Evolutionary conservation across 352 stramenopile genomes (phyloP).

Genomic region (Elongisporangium senticosum): DNA sequence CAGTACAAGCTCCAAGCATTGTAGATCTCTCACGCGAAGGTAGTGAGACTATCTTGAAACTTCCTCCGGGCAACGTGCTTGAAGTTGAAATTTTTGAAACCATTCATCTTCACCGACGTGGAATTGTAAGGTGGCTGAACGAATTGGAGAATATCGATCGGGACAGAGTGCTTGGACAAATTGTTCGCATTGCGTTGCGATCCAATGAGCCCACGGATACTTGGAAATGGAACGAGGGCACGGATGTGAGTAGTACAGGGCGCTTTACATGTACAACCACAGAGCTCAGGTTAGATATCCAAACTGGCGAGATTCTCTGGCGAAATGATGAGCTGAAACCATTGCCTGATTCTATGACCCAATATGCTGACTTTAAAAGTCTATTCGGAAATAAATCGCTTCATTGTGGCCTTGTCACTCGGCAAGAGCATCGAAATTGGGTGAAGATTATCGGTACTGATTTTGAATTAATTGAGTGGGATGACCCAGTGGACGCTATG

Average conservation of each 20-base stretch:
- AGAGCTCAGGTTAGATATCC: slow-evolving; percentile 81
- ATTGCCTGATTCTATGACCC: slow-evolving; percentile 88
- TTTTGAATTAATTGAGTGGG: slow-evolving; percentile 86
- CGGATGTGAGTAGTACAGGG: slow-evolving; percentile 40
- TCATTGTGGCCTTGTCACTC: slow-evolving; percentile 82
- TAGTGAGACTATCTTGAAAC: slow-evolving; percentile 38
- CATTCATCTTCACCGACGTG: slow-evolving; percentile 75
- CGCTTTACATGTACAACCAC: slow-evolving; percentile 68
- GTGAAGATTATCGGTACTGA: slow-evolving; percentile 86
- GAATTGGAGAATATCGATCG: slow-evolving; percentile 19
- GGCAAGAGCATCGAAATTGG: slow-evolving; percentile 83
- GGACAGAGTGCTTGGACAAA: slow-evolving; percentile 44
- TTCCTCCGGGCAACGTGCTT: slow-evolving; percentile 77
- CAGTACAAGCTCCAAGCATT: slow-evolving; percentile 82
- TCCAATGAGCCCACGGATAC: slow-evolving; percentile 43
- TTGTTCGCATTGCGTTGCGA: slow-evolving; percentile 72
- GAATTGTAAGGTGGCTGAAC: slow-evolving; percentile 66
- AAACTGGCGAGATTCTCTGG: slow-evolving; percentile 88
- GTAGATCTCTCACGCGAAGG: slow-evolving; percentile 49
- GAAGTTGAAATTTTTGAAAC: slow-evolving; percentile 85
- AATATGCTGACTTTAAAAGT: slow-evolving; percentile 81
- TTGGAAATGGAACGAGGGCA: slow-evolving; percentile 67
- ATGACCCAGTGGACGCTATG: slow-evolving; percentile 65
- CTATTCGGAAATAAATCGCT: slow-evolving; percentile 83
- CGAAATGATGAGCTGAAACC: slow-evolving; percentile 88